Conservation (phyloP, 2,329 filamentous ascomycete species). For the Colletotrichum echinochloae region DNA sequence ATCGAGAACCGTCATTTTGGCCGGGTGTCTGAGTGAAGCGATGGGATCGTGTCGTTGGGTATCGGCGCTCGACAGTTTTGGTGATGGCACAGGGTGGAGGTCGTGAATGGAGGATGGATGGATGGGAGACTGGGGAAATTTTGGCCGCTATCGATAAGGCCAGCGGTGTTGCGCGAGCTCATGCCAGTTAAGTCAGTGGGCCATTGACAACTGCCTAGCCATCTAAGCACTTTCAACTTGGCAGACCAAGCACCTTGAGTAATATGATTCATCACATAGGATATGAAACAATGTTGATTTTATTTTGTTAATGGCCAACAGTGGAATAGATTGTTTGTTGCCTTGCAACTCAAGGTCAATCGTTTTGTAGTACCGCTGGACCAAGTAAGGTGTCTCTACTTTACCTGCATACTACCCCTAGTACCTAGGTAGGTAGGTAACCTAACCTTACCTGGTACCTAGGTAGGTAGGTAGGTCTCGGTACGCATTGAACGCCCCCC, state of each 20-base stretch:
- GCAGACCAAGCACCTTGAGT: no score
- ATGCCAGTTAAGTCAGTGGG: not conserved
- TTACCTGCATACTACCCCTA: no score
- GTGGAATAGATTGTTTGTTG: not conserved
- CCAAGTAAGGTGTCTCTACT: not conserved
- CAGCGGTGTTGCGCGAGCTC: not conserved
- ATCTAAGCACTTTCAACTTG: not conserved
- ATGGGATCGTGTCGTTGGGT: conserved; percentile 12
- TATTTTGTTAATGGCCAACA: not conserved
- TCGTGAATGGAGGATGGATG: not conserved
- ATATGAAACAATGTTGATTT: no score
- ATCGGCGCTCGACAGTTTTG: not conserved
- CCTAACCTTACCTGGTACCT: no score
- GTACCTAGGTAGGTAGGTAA: no score
- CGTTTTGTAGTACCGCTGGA: not conserved
- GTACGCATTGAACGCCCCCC: not conserved
- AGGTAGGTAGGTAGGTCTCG: no score
- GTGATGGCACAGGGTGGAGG: not conserved
- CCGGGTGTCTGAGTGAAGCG: not conserved
- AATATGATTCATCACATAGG: no score
- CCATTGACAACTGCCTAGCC: not conserved
- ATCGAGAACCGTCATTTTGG: conserved; percentile 15
- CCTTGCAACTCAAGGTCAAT: not conserved
- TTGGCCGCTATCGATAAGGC: conserved; percentile 39
- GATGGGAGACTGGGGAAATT: conserved; percentile 30